A percentile compares a stretch with the other conserved stretches of the same genome.
These are phyloP conservation scores for Acacia melanoxylon DNA, from an alignment of 306 rosid genomes.

Conservation along the genomic window DNA sequence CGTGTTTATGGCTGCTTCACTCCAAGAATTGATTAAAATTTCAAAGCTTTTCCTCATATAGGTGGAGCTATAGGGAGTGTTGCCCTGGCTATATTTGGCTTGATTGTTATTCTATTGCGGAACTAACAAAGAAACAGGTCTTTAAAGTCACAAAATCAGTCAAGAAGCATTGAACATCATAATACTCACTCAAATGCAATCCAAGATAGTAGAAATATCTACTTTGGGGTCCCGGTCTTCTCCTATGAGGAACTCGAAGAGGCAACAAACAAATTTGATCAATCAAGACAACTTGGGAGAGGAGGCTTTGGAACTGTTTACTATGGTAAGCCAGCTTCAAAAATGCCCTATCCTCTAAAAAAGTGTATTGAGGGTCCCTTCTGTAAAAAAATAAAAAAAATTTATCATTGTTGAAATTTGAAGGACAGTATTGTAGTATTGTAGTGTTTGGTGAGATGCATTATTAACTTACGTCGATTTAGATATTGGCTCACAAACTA, in stretches of 20 bases:
- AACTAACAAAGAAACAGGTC: background rate
- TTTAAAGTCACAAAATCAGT: background rate
- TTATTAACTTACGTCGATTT: background rate
- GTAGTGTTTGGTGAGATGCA: background rate
- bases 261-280: too few relatives aligned
- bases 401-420: background rate
- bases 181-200: background rate
- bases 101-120: too few relatives aligned
- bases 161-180: background rate
- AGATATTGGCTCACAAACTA: too few relatives aligned
- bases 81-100: background rate
- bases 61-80: constrained; percentile 19
- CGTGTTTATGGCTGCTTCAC: background rate
- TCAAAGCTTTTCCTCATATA: background rate
- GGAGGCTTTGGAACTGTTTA: constrained; percentile 38
- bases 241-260: too few relatives aligned
- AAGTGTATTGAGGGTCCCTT: background rate
- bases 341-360: too few relatives aligned
- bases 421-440: background rate
- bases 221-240: constrained; percentile 36
- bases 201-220: constrained; percentile 21
- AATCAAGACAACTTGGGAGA: too few relatives aligned
- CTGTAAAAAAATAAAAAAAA: background rate
- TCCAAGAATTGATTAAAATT: background rate
- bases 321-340: constrained; percentile 23